Percentiles rank a stretch among this genome's conserved stretches.
phyloP scores from a whole-genome alignment of 2,329 filamentous ascomycete species.

The Erysiphe pulchra region DNA sequence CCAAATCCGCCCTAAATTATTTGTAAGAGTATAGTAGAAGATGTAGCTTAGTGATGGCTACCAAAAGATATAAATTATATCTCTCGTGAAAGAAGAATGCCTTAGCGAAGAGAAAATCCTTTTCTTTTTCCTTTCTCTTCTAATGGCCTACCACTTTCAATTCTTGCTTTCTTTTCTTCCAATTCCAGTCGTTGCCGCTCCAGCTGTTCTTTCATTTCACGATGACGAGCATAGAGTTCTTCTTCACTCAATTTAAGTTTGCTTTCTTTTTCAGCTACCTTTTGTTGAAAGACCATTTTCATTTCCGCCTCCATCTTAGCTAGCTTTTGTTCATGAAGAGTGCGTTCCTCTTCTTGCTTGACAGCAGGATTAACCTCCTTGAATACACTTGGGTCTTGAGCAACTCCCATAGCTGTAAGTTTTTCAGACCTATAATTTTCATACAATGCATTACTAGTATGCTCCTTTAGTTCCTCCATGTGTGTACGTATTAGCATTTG shows the following conservation, averaged over 20 bases:
- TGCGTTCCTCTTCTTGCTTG: constrained; percentile 98
- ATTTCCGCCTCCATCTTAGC: constrained; percentile 99
- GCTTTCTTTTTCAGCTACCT: constrained; percentile 98
- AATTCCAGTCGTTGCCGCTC: constrained; percentile 84
- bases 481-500: constrained; percentile 99
- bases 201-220: constrained; percentile 99
- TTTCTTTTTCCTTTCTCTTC: constrained; percentile 98
- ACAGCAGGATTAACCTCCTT: constrained; percentile 99
- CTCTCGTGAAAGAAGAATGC: no score
- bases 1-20: no score
- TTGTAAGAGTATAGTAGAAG: background rate
- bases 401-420: constrained; percentile 93
- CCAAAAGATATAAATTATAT: background rate
- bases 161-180: constrained; percentile 90
- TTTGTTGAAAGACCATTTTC: constrained; percentile 99
- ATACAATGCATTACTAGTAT: constrained; percentile 97
- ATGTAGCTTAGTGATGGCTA: background rate
- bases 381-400: constrained; percentile 96
- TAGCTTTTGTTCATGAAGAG: constrained; percentile 96
- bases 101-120: constrained; percentile 94
- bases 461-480: constrained; percentile 99
- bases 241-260: constrained; percentile 99
- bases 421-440: constrained; percentile 99
- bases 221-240: constrained; percentile 89
- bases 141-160: constrained; percentile 85